Evolutionary conservation across 1,284 basidiomycete genomes (phyloP).

Genomic region (Apiotrichum sp.): DNA sequence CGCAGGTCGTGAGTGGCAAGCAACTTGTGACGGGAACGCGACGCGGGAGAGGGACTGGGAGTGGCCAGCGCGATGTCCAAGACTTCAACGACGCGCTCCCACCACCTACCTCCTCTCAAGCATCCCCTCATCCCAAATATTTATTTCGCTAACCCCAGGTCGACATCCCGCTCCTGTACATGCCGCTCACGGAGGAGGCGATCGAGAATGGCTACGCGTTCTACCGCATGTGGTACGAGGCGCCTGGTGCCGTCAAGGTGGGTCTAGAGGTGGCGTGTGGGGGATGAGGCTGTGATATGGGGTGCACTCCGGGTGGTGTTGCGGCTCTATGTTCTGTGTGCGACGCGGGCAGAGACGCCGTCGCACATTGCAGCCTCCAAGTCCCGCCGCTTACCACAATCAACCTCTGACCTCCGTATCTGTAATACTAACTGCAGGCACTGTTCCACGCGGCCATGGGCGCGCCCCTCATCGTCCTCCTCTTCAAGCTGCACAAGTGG

Average conservation of each 20-base stretch:
- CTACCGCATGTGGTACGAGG: conserved; percentile 82
- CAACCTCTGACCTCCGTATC: too few species aligned
- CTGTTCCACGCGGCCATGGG: conserved; percentile 74
- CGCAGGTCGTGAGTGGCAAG: conserved; percentile 49
- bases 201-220: conserved; percentile 72
- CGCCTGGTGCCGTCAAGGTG: conserved; percentile 82
- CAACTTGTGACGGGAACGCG: background rate
- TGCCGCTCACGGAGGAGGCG: conserved; percentile 55
- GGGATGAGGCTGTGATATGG: too few species aligned
- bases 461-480: conserved; percentile 63
- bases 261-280: conserved; percentile 18
- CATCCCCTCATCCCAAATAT: too few species aligned
- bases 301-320: background rate
- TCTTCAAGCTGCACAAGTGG: conserved; percentile 75
- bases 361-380: too few species aligned
- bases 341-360: background rate
- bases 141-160: conserved; percentile 51
- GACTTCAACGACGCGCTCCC: too few species aligned
- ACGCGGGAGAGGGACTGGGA: too few species aligned
- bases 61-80: too few species aligned
- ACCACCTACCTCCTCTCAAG: too few species aligned
- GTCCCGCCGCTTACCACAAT: too few species aligned
- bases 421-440: conserved; percentile 51
- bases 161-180: conserved; percentile 74
- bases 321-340: background rate